Evolutionary conservation across 1,284 basidiomycete genomes (phyloP), one percentile per base, ranked within the genome.

Genomic region (Anthracocystis walkeri): DNA sequence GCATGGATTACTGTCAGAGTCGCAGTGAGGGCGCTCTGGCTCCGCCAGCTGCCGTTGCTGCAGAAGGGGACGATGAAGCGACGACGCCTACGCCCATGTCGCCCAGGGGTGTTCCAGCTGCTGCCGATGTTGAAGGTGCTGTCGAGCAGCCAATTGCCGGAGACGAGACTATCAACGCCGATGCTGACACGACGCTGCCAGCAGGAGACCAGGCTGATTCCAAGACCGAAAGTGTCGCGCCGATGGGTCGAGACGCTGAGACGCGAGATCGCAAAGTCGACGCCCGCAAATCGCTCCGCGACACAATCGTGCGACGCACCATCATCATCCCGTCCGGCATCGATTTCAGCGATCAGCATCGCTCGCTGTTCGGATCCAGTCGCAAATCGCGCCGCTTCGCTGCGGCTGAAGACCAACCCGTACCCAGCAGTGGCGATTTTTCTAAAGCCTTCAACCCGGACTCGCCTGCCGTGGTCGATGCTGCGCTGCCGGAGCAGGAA

Each of bases 281-380:
- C 27, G 52, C 69, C 12, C 61, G 66, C 55, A 81, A 78, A 50
- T 78, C 77, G 14, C 58, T 73, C 21, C 65, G 80, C 3, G 70
- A 82, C 60, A 82, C 80, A 14, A 74, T 82, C 42, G 73, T 82
- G 11, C 77, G 80, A 8, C 42, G 80, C 11, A 82, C 80, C 46
- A 74, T 82, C 71, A 82, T 82, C 58, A 72, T 82, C 44, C 78
- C 80, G 7, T 58, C 75, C 8, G 73, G 64, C 11, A 35, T 60
- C 51, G 57, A 66, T 18, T 50, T 46, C 40, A 71, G 72, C 31
- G 64, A 72, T 16, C 53, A 70, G 12, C 48, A 72, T 11, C 76
- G 74, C 27, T 75, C 75, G n/a, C 40, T 76, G 14, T 52, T 56
- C 6, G 51, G 46, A 12, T 76, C 77, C 7, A 61, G 45, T 35